These are phyloP conservation scores for Tephrocybe sp. DNA, from an alignment of 768 basidiomycete genomes.

Conservation along the genomic window DNA sequence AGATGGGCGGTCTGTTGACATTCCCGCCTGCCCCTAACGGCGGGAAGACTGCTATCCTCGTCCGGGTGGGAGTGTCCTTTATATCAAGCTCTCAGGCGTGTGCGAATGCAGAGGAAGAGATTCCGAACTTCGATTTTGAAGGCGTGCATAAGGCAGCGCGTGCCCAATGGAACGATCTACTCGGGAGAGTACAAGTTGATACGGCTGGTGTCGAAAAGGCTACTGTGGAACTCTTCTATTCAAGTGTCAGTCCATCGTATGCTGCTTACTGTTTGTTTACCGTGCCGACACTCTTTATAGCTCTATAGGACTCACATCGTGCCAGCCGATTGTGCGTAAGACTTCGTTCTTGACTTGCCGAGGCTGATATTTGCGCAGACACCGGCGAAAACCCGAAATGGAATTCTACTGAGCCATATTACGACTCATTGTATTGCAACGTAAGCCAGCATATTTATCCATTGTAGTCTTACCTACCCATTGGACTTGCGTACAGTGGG, in stretches of 20 bases:
- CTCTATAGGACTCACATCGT: slow-evolving; percentile 63
- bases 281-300: slow-evolving; percentile 19
- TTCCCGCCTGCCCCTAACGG: slow-evolving; percentile 42
- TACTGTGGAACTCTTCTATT: slow-evolving; percentile 57
- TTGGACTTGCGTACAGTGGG: slow-evolving; percentile 44
- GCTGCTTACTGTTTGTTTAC: background rate
- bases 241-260: slow-evolving; percentile 39
- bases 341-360: background rate
- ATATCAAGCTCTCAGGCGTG: slow-evolving; percentile 63
- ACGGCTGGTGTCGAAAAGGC: slow-evolving; percentile 46
- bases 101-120: slow-evolving; percentile 58
- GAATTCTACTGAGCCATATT: slow-evolving; percentile 66
- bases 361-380: slow-evolving; percentile 31
- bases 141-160: slow-evolving; percentile 41
- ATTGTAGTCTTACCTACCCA: background rate
- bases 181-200: slow-evolving; percentile 55
- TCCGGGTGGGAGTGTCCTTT: slow-evolving; percentile 65
- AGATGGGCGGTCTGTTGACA: slow-evolving; percentile 53
- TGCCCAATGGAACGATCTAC: slow-evolving; percentile 56
- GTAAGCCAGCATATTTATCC: slow-evolving; percentile 35
- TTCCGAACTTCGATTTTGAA: slow-evolving; percentile 58
- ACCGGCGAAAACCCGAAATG: slow-evolving; percentile 65
- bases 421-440: slow-evolving; percentile 69
- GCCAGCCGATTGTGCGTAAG: slow-evolving; percentile 58
- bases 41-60: slow-evolving; percentile 46